Evolutionary conservation across 306 rosid species (phyloP), one percentile per base, ranked within the genome.

Genomic region (Sindora glabra): DNA sequence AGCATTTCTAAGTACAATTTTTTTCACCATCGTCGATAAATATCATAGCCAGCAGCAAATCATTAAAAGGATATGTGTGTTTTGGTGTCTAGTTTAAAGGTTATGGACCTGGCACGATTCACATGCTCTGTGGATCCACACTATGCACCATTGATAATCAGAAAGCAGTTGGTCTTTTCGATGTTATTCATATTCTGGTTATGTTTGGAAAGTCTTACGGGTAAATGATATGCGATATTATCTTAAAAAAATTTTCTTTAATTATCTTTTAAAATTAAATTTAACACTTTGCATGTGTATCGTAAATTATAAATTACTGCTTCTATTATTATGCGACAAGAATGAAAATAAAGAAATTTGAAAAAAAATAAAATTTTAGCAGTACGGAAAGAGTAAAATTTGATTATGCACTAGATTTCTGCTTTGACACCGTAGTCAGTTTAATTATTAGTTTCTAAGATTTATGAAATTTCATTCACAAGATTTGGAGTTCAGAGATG

Each of bases 51-150:
- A 19, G 11, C 49, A 47, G 38, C 34, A 19, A 19, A 48, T 48
- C 24, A 58, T 42, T 32, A 18, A 64, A 56, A 56, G 42, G 29
- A n/a, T 33, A 27, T 51, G 50, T 38, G 48, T 56, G 42, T 50
- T 55, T 25, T 33, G 50, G n/a, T 30, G 37, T 59, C 26, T 3
- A 59, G 26, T 59, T 30, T 29, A 45, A 60, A 58, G 51, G 21
- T 52, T 37, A 53, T 46, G 60, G 55, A 46, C 32, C 74, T 55
- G 65, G 58, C 65, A 61, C 30, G 37, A 22, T 17, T 67, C 79
- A 67, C 74, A 61, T 67, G 74, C 56, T 22, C 8, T 32, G 19
- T 45, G 11, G 39, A n/a, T 16, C 49, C 48, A 48, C 56, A 16
- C 55, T 55, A 53, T n/a, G n/a, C n/a, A 71, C 48, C 60, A 71